Evolutionary conservation across 345 rosid genomes (phyloP).

Genomic region (Eucalyptus paniculata): DNA sequence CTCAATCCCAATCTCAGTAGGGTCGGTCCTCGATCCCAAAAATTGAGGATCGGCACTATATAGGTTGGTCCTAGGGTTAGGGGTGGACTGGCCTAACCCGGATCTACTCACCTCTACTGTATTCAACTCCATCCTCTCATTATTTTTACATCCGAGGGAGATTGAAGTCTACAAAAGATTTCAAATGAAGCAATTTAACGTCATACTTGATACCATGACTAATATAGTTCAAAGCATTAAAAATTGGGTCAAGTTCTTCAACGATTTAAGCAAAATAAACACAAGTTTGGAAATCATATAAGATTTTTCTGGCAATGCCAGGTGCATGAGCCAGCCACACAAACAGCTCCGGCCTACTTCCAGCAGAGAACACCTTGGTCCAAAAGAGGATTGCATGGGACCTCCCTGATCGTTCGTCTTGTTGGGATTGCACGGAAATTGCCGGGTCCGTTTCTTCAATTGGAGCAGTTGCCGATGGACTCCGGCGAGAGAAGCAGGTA

Average conservation of each 20-base stretch:
- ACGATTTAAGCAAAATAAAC: not conserved
- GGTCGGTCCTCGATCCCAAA: too few species aligned
- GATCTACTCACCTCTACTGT: too few species aligned
- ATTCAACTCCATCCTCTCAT: too few species aligned
- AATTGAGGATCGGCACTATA: too few species aligned
- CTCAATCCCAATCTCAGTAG: too few species aligned
- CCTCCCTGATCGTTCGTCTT: not conserved
- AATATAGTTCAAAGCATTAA: not conserved
- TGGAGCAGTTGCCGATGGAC: not conserved
- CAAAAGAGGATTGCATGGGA: not conserved
- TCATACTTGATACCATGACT: not conserved
- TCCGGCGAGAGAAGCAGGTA: not conserved
- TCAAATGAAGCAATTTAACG: too few species aligned
- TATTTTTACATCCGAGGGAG: too few species aligned
- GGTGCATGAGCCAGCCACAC: not conserved
- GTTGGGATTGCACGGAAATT: not conserved
- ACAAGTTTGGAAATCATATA: not conserved
- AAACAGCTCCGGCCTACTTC: not conserved
- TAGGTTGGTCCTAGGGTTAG: too few species aligned
- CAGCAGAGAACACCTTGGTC: not conserved
- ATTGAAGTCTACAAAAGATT: accelerated
- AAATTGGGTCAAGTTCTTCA: not conserved
- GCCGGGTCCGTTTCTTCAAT: not conserved
- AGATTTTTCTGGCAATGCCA: not conserved
- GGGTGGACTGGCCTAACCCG: too few species aligned